phyloP scores from a whole-genome alignment of 2,329 filamentous ascomycete genomes.

The Drechslera avenae region DNA sequence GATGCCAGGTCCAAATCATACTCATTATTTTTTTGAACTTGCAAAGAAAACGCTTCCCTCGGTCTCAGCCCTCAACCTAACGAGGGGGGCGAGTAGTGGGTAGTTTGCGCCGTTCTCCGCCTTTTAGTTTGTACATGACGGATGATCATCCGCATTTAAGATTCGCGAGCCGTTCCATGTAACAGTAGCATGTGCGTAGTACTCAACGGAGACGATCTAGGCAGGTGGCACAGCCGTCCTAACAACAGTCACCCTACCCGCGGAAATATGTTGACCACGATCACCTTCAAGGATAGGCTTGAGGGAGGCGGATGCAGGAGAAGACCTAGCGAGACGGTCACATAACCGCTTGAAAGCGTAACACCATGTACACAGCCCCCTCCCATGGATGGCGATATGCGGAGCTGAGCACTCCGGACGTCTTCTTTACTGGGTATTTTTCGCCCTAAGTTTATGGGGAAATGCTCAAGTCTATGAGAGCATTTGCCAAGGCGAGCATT shows the following conservation, averaged over 20 bases:
- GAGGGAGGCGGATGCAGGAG: not conserved
- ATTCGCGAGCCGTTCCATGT: constrained; percentile 15
- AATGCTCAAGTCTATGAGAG: not conserved
- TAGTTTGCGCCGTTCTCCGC: not conserved
- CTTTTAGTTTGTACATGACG: not conserved
- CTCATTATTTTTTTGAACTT: too few relatives aligned
- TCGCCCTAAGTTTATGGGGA: not conserved
- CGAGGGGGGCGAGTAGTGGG: not conserved
- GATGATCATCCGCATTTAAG: constrained; percentile 11
- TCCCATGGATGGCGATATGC: not conserved
- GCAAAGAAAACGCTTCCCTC: too few relatives aligned
- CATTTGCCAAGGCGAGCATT: not conserved
- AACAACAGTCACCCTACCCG: not conserved
- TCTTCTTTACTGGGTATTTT: too few relatives aligned
- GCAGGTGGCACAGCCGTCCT: not conserved
- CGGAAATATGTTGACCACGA: not conserved
- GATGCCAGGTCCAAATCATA: too few relatives aligned
- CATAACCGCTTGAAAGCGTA: not conserved
- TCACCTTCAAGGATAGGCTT: not conserved
- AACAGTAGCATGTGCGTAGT: constrained; percentile 3
- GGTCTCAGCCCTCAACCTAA: too few relatives aligned
- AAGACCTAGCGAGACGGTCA: not conserved
- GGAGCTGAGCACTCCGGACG: not conserved
- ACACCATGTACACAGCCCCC: not conserved
- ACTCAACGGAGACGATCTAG: not conserved